Evolutionary conservation across 75 land plant species (phyloP), one percentile per base, ranked within the genome.

Genomic region (Pseudotsuga menziesii): DNA sequence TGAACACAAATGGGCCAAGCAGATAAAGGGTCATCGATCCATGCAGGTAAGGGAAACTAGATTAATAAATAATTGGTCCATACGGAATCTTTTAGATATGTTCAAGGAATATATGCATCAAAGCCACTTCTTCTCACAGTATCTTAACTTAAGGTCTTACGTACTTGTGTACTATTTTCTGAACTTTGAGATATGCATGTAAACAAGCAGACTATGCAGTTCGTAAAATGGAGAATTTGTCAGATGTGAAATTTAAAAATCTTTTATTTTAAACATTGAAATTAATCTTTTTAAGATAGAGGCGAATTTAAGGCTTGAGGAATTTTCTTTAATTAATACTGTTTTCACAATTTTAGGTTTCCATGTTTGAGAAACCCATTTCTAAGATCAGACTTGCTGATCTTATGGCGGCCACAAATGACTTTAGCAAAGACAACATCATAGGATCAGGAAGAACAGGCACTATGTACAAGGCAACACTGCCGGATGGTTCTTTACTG

Each of bases 331-430:
- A 73, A 25, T 35, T 73, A 16, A 15, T 9, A 41, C 9, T 26
- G 23, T 13, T 4, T 23, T 9, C n/a, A 7, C 2, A n/a, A 29
- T 27, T 85, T 16, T 75, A 84, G 85, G 92, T 97, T 58, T 91
- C 98, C 15, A 89, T 91, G 89, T 94, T 97, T 78, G 99, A 95
- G 78, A 91, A 92, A 55, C 85, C 88, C 3, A 72, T 95, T 73
- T 83, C 94, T 2, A 92, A 92, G 76, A 88, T 97, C 81, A 86
- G 78, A 56, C 75, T 97, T 36, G 78, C 82, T 58, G 96, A 97
- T 82, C 89, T 97, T 62, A 88, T 92, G 92, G 92, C 85, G 71
- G 98, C 94, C 22, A 97, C 99, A 3, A 81, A 85, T 67, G 84
- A 79, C 56, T 97, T 97, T 80, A 89, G 84, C 80, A 86, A 88